phyloP scores from a whole-genome alignment of 768 basidiomycete species.

The Serendipita sp. region DNA sequence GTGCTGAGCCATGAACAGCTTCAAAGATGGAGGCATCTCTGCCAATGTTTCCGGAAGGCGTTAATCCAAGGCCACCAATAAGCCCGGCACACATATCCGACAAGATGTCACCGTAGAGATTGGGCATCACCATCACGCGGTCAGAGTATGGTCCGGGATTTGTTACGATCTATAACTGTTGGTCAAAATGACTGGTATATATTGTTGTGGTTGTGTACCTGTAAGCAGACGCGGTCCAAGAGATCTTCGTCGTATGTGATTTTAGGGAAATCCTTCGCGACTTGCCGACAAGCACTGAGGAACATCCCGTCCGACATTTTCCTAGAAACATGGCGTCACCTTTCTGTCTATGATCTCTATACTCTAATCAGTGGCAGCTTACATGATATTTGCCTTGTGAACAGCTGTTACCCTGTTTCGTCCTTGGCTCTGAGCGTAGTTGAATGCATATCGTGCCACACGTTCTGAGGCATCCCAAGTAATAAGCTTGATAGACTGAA shows the following conservation, averaged over 20 bases:
- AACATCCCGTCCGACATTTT: slow-evolving; percentile 99
- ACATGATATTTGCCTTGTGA: slow-evolving; percentile 99
- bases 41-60: slow-evolving; percentile 95
- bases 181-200: neutral
- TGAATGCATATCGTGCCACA: slow-evolving; percentile 95
- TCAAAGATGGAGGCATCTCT: slow-evolving; percentile 99
- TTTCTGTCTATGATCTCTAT: too few relatives aligned
- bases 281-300: slow-evolving; percentile 88
- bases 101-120: slow-evolving; percentile 87
- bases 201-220: slow-evolving; percentile 29
- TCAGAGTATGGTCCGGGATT: slow-evolving; percentile 88
- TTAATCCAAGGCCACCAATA: slow-evolving; percentile 93
- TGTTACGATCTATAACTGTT: slow-evolving; percentile 50
- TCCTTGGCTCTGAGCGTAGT: slow-evolving; percentile 81
- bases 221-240: slow-evolving; percentile 87
- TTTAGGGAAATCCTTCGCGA: slow-evolving; percentile 88
- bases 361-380: slow-evolving; percentile 18
- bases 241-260: slow-evolving; percentile 93
- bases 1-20: slow-evolving; percentile 97
- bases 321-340: slow-evolving; percentile 28
- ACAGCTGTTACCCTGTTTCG: slow-evolving; percentile 92
- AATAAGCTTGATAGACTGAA: slow-evolving; percentile 98
- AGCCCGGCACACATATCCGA: slow-evolving; percentile 98
- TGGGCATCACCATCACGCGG: slow-evolving; percentile 99
- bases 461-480: slow-evolving; percentile 98